Base-by-base conservation (phyloP, 768 basidiomycete species). In the Lanmaoa pseudosensibilis region DNA sequence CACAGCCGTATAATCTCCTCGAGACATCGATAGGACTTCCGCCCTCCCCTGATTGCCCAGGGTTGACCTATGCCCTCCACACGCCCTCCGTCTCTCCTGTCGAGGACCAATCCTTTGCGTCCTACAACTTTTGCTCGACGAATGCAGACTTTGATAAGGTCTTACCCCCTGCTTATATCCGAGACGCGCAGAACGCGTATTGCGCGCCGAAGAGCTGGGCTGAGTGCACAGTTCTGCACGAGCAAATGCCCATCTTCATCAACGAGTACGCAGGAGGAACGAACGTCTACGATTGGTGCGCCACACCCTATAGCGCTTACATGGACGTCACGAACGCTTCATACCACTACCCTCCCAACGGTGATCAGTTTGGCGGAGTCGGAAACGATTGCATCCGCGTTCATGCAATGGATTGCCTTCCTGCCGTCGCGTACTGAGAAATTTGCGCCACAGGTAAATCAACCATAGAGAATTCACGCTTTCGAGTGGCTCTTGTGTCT, bases 1-100 rank as follows among this genome's bases (percentile, higher is more conserved):
- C 27, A 56, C 54, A 71, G 70, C 67, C 70, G 46, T 73, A 68
- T 32, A 71, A 71, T 63, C 70, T 71, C 63, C 67, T 71, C 39
- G 69, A 69, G 57, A 70, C 68, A 32, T 66, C 68, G 12, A 62
- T 65, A n/a, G 71, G 69, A 27, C 18, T 67, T 19, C 66, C 66
- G 5, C 67, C 67, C 5, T 46, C 69, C 0, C 52, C 59, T 15
- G 61, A 69, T 16, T 71, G 62, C 40, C 44, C 67, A 0, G 54
- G 56, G 23, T 47, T 71, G 36, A 45, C 64, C 1, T 73, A 73
- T 32, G 30, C 53, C 15, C 57, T 69, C 39, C 55, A 63, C n/a
- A 72, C 65, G 5, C 66, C 69, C 21, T 41, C 62, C 4, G 56
- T 57, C n/a, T 65, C 69, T 13, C 70, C 72, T 13, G 43, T 70